Percentiles rank a stretch among this genome's conserved stretches.
phyloP scores from a whole-genome alignment of 371 early-diverging fungal species.

The Lichtheimia corymbifera region DNA sequence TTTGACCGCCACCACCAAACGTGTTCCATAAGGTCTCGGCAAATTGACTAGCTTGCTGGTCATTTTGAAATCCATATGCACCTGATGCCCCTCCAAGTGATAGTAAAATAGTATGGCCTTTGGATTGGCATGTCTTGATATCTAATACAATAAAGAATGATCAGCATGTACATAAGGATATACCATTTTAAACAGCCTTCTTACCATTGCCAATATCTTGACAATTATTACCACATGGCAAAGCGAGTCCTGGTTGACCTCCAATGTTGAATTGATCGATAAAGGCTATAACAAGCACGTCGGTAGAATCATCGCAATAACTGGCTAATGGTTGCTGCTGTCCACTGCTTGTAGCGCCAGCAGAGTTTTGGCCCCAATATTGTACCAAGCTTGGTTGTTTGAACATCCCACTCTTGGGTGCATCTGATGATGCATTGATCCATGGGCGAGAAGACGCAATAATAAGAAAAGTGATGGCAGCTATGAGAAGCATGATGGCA shows the following conservation, averaged over 20 bases:
- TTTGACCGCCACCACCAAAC: slow-evolving; percentile 26
- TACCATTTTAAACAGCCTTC: not conserved
- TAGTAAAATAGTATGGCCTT: slow-evolving; percentile 63
- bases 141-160: slow-evolving; percentile 24
- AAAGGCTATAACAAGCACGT: slow-evolving; percentile 63
- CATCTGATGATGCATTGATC: too few species aligned
- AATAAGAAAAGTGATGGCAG: too few species aligned
- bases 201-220: slow-evolving; percentile 47
- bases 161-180: not conserved
- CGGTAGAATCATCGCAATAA: slow-evolving; percentile 57
- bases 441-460: too few species aligned
- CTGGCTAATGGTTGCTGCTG: slow-evolving; percentile 45
- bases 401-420: not conserved
- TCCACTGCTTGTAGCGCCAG: slow-evolving; percentile 4
- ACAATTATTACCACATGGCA: slow-evolving; percentile 63
- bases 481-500: too few species aligned
- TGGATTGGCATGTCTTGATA: slow-evolving; percentile 62
- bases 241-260: slow-evolving; percentile 44
- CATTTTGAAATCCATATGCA: slow-evolving; percentile 54
- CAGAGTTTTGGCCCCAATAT: slow-evolving; percentile 12
- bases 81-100: slow-evolving; percentile 75
- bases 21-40: slow-evolving; percentile 65
- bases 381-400: slow-evolving; percentile 4
- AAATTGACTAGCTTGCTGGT: slow-evolving; percentile 51
- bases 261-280: slow-evolving; percentile 55